Evolutionary conservation across 176 grass and related monocot species (phyloP), one percentile per base, ranked within the genome.

Genomic region (Luzula sylvatica): DNA sequence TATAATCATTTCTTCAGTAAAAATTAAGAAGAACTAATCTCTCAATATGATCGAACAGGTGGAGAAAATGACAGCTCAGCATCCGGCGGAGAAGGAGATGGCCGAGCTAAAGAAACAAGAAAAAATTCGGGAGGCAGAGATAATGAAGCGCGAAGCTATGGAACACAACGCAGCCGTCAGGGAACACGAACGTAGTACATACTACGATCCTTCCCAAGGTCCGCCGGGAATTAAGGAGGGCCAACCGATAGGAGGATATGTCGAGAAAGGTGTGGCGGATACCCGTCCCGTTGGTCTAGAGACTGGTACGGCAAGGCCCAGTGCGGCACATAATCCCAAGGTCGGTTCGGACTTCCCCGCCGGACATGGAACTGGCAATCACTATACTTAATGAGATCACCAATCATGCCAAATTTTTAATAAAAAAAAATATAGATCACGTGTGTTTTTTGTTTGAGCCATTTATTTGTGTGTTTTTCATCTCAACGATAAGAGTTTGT

Each of bases 61-160:
- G 53, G 50, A 68, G 12, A 55, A 55, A 35, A 23, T 3, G n/a
- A 44, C 50, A 9, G 58, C n/a, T 1, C 58, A 63, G 8, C 58
- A 63, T 5, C 58, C 58, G n/a, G 42, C 58, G 18, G 58, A 63
- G 42, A 68, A 55, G 8, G 44, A 68, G 50, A 68, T 45, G 48
- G 52, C 48, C 5, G 50, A 68, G 48, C 49, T 54, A 23, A 55
- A 55, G 39, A 55, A 68, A 14, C 16, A 54, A 29, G 38, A 40
- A 7, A 44, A 21, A n/a, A 54, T 55, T 19, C 32, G 18, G 3
- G 50, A 68, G 50, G 50, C 28, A 3, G 52, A 68, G 23, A 20
- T 25, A 9, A 23, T 35, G 9, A 68, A 68, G 19, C 58, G 23
- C 1, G 9, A 47, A 26, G 25, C 15, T 4, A 32, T 8, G 24